phyloP scores from a whole-genome alignment of 2,329 filamentous ascomycete genomes.

The Spiromastix sp. region DNA sequence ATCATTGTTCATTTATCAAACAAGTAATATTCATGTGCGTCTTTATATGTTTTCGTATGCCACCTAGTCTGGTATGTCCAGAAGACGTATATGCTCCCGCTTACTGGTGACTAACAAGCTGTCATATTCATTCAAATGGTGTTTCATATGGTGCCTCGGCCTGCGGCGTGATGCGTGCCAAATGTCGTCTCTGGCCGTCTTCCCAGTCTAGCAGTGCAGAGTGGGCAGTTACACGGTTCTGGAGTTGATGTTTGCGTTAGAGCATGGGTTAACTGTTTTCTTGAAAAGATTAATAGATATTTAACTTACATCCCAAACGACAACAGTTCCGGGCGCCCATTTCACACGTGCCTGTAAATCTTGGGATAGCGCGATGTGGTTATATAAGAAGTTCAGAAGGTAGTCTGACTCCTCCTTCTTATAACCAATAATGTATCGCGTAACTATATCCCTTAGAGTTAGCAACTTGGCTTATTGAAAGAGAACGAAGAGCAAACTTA shows the following conservation, averaged over 20 bases:
- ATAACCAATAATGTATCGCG: constrained; percentile 66
- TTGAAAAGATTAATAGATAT: background rate
- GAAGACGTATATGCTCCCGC: too few relatives aligned
- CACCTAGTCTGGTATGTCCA: too few relatives aligned
- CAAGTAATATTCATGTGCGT: too few relatives aligned
- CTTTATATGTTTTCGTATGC: too few relatives aligned
- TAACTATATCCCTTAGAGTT: constrained; percentile 44
- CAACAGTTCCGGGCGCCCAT: constrained; percentile 70
- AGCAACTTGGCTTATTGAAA: background rate
- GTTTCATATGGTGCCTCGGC: constrained; percentile 70
- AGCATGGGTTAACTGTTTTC: too few relatives aligned
- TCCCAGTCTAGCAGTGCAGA: constrained; percentile 76
- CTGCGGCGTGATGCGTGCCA: constrained; percentile 74
- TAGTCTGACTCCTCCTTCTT: constrained; percentile 81
- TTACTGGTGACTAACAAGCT: too few relatives aligned
- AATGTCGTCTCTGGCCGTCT: constrained; percentile 63
- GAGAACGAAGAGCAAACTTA: constrained; percentile 36
- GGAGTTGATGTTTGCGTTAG: constrained; percentile 7
- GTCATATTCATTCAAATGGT: constrained; percentile 41
- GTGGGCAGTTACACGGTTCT: constrained; percentile 67
- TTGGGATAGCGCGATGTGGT: constrained; percentile 61
- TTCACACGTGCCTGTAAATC: constrained; percentile 66
- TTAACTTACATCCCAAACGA: constrained; percentile 61
- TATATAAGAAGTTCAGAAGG: constrained; percentile 65
- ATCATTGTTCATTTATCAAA: too few relatives aligned